Percentiles rank a stretch among this genome's conserved stretches.
Evolutionary conservation across 2,329 filamentous ascomycete genomes (phyloP).

Genomic region (Aureobasidium sp.): DNA sequence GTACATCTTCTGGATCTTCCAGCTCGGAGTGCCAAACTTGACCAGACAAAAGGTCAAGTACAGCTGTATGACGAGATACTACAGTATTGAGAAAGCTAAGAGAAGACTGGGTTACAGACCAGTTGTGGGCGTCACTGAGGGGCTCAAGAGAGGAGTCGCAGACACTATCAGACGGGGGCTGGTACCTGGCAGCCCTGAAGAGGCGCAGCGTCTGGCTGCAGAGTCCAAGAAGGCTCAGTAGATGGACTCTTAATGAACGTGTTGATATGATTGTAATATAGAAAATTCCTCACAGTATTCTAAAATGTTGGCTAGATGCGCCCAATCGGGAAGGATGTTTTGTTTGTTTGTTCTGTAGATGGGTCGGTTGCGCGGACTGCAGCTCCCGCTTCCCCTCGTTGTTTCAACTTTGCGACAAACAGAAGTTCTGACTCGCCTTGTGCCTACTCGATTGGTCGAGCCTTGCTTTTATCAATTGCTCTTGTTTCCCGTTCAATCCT

Average conservation of each 20-base stretch:
- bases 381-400: neutral
- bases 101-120: slow-evolving; percentile 60
- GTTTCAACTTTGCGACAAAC: slow-evolving; percentile 4
- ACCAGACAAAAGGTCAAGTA: slow-evolving; percentile 48
- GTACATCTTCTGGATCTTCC: slow-evolving; percentile 35
- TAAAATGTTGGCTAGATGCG: neutral
- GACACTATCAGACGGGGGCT: slow-evolving; percentile 31
- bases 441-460: neutral
- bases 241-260: neutral
- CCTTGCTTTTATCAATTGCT: neutral
- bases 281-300: neutral
- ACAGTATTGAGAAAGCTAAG: slow-evolving; percentile 69
- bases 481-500: neutral
- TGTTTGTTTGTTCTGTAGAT: neutral
- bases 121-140: slow-evolving; percentile 58
- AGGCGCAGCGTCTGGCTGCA: slow-evolving; percentile 17
- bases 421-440: neutral
- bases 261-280: neutral
- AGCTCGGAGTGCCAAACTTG: slow-evolving; percentile 37
- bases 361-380: neutral
- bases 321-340: slow-evolving; percentile 1
- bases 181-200: slow-evolving; percentile 25
- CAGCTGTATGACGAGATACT: slow-evolving; percentile 68
- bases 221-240: slow-evolving; percentile 16
- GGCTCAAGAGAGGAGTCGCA: slow-evolving; percentile 39